Percentiles rank a stretch among this genome's conserved stretches.
phyloP scores from a whole-genome alignment of 169 alveolate species.

The Amoebophrya sp. region DNA sequence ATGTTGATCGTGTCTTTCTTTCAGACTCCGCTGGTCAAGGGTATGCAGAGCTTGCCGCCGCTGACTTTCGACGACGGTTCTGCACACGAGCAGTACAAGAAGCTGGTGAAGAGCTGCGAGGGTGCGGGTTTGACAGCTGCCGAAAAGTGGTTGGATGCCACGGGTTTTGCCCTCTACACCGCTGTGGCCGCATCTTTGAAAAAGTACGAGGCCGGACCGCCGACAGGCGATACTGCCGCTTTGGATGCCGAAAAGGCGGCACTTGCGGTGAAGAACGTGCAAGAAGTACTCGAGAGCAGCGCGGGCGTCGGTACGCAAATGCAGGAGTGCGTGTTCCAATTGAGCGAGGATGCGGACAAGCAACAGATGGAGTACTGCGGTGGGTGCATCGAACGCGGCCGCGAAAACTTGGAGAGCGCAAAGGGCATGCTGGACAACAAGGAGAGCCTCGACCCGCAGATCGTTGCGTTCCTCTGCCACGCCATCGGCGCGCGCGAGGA shows the following conservation, averaged over 20 bases:
- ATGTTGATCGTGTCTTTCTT: too few species aligned
- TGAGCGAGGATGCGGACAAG: background rate
- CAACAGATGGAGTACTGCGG: background rate
- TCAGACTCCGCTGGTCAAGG: background rate
- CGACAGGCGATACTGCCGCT: background rate
- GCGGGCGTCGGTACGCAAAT: background rate
- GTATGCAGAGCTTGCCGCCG: conserved; percentile 18
- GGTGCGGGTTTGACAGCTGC: background rate
- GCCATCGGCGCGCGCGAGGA: background rate
- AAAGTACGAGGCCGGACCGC: background rate
- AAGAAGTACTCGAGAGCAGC: background rate
- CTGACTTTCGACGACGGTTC: background rate
- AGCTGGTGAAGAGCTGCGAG: background rate
- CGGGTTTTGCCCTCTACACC: background rate
- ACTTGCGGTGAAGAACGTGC: background rate
- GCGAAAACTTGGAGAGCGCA: background rate
- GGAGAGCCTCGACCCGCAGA: background rate
- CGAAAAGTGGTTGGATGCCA: background rate
- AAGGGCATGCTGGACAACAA: background rate
- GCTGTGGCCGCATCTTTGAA: background rate
- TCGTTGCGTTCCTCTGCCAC: background rate
- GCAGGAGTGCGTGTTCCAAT: background rate
- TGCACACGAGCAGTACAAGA: background rate
- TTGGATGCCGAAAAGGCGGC: background rate
- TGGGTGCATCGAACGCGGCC: background rate